Percentiles rank a stretch among this genome's conserved stretches.
Evolutionary conservation across 805 yeast genomes (phyloP).

Genomic region (Saccharomycopsis synnaedendra): DNA sequence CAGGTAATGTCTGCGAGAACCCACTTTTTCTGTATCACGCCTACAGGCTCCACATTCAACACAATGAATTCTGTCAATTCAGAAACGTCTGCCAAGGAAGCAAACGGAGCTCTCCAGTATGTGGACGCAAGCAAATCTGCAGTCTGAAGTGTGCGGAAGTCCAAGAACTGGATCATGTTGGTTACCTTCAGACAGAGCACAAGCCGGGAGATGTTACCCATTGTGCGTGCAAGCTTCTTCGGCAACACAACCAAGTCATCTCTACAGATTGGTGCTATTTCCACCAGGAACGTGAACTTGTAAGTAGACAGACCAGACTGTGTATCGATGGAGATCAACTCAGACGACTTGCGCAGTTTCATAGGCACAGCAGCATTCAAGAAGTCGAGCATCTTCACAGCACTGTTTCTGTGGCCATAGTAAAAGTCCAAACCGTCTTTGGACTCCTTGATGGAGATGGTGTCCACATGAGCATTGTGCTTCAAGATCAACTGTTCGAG

Average conservation of each 20-base stretch:
- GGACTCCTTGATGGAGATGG: constrained; percentile 85
- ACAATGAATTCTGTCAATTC: constrained; percentile 81
- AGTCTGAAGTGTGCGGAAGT: constrained; percentile 68
- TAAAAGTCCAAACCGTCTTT: constrained; percentile 93
- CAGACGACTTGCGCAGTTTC: constrained; percentile 75
- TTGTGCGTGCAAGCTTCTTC: constrained; percentile 65
- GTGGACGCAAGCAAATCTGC: constrained; percentile 62
- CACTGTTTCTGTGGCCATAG: constrained; percentile 81
- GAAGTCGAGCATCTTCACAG: constrained; percentile 89
- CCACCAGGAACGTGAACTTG: constrained; percentile 87
- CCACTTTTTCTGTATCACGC: constrained; percentile 60
- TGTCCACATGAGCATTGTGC: constrained; percentile 88
- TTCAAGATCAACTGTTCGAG: constrained; percentile 90
- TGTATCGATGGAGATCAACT: constrained; percentile 82
- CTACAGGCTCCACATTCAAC: constrained; percentile 89
- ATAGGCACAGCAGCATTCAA: constrained; percentile 76
- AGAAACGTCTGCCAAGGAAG: constrained; percentile 60
- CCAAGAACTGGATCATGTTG: constrained; percentile 76
- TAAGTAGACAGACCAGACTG: constrained; percentile 83
- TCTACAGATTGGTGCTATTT: constrained; percentile 91
- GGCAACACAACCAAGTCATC: constrained; percentile 94
- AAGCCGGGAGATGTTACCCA: constrained; percentile 75
- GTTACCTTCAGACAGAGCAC: constrained; percentile 79
- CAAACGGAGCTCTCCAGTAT: constrained; percentile 79
- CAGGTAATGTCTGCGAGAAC: constrained; percentile 85